Conservation (phyloP, 1,139 yeast genomes). For the Taphrina flavorubra region DNA sequence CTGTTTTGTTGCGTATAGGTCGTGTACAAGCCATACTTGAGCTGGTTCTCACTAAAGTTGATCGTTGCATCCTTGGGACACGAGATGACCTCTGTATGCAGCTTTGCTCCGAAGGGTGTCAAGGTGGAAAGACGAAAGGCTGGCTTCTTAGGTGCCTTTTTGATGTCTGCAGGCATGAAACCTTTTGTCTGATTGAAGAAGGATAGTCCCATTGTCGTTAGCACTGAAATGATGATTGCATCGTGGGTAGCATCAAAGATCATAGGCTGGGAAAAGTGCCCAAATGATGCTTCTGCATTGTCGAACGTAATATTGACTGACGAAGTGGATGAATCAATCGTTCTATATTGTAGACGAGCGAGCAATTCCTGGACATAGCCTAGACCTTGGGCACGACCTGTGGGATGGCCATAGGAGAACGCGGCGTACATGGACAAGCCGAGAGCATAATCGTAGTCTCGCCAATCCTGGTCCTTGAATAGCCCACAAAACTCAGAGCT, state of each 20-base stretch:
- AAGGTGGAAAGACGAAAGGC: constrained; percentile 1
- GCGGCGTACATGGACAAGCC: constrained; percentile 56
- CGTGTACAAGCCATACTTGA: constrained; percentile 7
- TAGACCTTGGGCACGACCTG: constrained; percentile 55
- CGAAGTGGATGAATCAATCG: constrained; percentile 9
- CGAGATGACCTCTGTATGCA: constrained; percentile 21
- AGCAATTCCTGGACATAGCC: constrained; percentile 55
- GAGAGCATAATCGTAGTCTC: constrained; percentile 57
- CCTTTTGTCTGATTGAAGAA: constrained; percentile 20
- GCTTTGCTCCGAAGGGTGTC: constrained; percentile 17
- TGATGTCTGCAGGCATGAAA: constrained; percentile 7
- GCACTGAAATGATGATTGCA: constrained; percentile 11
- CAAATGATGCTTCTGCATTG: constrained; percentile 4
- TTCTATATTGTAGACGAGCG: constrained; percentile 50
- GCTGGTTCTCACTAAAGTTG: neutral
- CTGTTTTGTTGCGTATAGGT: neutral
- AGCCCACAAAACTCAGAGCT: constrained; percentile 57
- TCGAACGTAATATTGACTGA: constrained; percentile 14
- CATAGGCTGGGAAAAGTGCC: constrained; percentile 4
- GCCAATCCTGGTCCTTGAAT: constrained; percentile 60
- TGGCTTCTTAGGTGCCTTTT: constrained; percentile 17
- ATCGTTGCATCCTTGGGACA: constrained; percentile 6
- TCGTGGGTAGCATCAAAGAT: constrained; percentile 22
- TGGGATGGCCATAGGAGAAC: constrained; percentile 53
- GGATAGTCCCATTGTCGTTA: constrained; percentile 10